Conservation (phyloP, 441 rosid genomes). For the Populus hybrid region DNA sequence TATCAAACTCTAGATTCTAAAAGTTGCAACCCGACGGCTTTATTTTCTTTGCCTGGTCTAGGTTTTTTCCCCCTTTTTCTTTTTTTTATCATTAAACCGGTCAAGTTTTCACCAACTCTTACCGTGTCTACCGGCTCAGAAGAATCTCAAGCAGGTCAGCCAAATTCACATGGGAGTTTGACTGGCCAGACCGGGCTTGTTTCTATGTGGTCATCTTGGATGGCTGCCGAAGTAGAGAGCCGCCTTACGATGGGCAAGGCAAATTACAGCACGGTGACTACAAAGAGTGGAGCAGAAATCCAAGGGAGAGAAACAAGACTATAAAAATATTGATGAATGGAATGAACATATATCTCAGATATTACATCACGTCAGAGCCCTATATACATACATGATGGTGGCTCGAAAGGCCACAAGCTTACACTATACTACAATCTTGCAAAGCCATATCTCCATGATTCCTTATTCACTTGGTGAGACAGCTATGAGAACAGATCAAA, state of each 20-base stretch:
- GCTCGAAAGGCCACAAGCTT: conserved; percentile 31
- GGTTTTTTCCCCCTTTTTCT: no score
- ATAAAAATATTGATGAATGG: conserved; percentile 41
- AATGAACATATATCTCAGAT: conserved; percentile 34
- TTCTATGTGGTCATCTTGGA: background rate
- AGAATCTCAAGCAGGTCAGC: no score
- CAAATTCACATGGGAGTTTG: background rate
- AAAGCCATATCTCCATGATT: conserved; percentile 22
- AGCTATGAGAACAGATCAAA: background rate
- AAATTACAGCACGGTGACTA: background rate
- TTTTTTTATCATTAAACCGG: background rate
- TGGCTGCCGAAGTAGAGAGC: no score
- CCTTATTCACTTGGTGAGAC: conserved; percentile 31
- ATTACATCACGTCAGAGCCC: conserved; percentile 28
- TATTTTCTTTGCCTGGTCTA: no score
- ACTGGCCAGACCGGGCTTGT: background rate
- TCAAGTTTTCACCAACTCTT: background rate
- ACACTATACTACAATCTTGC: conserved; percentile 35
- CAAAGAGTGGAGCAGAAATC: background rate
- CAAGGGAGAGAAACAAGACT: conserved; percentile 3
- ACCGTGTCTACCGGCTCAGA: background rate
- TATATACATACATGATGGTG: conserved; percentile 36
- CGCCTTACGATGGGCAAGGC: background rate
- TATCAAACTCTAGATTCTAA: no score
- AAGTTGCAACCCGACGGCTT: no score